Evolutionary conservation across 306 rosid species (phyloP).

Genomic region (Cucurbita ficifolia): DNA sequence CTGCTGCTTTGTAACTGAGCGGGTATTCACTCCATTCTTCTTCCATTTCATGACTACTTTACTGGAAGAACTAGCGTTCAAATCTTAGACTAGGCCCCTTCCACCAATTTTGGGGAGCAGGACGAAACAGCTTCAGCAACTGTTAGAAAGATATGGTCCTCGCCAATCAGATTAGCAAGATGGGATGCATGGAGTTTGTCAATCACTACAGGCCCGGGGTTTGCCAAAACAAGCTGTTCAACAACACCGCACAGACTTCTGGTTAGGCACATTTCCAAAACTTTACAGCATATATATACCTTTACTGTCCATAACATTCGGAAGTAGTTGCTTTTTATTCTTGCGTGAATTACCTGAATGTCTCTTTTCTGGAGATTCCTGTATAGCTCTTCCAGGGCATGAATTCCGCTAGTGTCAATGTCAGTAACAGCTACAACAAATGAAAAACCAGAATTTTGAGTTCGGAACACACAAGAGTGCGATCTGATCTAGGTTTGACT

Average conservation of each 20-base stretch:
- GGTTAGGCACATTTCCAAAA: conserved; percentile 23
- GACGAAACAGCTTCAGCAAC: conserved; percentile 69
- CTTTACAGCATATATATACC: background rate
- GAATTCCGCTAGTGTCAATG: conserved; percentile 90
- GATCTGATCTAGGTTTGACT: background rate
- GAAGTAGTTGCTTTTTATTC: background rate
- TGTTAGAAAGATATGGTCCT: conserved; percentile 64
- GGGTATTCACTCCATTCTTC: background rate
- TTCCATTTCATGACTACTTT: background rate
- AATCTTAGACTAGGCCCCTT: conserved; percentile 24
- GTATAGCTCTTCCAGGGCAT: conserved; percentile 75
- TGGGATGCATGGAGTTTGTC: conserved; percentile 60
- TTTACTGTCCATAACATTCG: background rate
- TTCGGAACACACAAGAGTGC: background rate
- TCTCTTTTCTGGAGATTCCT: conserved; percentile 61
- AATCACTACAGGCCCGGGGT: conserved; percentile 71
- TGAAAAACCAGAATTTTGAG: background rate
- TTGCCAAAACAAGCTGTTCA: conserved; percentile 73
- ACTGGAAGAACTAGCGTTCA: background rate
- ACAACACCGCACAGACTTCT: conserved; percentile 1
- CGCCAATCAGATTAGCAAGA: conserved; percentile 42
- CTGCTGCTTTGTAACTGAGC: background rate
- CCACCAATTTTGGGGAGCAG: conserved; percentile 52
- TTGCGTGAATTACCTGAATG: conserved; percentile 35
- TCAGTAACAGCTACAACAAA: conserved; percentile 66